These are phyloP conservation scores for Mortierella sp. DNA, from an alignment of 371 early-diverging fungal genomes.

Conservation along the genomic window DNA sequence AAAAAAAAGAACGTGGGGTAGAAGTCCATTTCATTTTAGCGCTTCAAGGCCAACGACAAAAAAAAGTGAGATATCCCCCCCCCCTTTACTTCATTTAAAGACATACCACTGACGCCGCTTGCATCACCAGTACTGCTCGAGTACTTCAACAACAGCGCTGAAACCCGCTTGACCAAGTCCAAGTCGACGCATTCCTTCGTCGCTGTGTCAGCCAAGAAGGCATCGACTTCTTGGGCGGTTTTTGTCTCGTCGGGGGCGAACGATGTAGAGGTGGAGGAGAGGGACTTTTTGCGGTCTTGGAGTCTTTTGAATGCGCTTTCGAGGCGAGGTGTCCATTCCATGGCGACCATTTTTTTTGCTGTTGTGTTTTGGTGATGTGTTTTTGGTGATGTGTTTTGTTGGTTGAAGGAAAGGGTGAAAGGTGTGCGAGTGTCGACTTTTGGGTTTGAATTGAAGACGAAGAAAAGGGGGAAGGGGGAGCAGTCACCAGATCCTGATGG, in stretches of 20 bases:
- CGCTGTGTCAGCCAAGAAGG: background rate
- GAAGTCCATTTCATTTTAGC: too few species aligned
- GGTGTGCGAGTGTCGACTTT: background rate
- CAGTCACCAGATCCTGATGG: background rate
- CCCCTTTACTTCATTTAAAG: background rate
- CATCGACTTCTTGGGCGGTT: conserved; percentile 16
- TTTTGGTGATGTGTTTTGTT: background rate
- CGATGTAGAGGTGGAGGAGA: background rate
- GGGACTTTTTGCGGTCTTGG: background rate
- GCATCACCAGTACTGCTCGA: background rate
- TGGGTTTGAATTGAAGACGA: background rate
- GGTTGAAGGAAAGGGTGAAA: background rate
- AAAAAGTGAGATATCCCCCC: background rate
- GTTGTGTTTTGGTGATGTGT: background rate
- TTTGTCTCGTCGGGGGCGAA: conserved; percentile 12
- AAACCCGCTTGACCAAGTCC: conserved; percentile 39
- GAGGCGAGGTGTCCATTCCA: conserved; percentile 52
- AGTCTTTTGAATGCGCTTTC: conserved; percentile 40
- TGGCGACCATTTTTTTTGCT: conserved; percentile 15
- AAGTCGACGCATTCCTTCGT: conserved; percentile 26
- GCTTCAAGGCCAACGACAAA: too few species aligned
- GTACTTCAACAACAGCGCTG: conserved; percentile 32
- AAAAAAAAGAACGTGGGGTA: too few species aligned
- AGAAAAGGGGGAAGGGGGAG: background rate
- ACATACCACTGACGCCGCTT: background rate